A percentile compares a stretch with the other conserved stretches of the same genome.
Evolutionary conservation across 1,284 basidiomycete species (phyloP).

Genomic region (Trametes versicolor): DNA sequence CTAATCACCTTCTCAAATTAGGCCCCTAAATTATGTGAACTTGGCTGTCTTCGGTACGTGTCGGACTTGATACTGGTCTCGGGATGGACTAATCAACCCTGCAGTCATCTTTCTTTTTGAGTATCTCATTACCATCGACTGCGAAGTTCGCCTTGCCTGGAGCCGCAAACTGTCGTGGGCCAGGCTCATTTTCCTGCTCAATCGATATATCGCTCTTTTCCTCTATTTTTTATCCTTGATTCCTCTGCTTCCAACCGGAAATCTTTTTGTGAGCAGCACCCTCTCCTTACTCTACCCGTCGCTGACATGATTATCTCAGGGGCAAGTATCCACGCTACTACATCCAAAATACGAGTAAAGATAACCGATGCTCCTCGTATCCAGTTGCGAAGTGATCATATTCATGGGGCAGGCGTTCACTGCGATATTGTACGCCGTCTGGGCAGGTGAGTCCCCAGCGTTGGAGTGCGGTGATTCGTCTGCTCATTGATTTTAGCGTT

Average conservation of each 20-base stretch:
- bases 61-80: no score
- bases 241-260: constrained; percentile 23
- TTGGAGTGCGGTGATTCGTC: no score
- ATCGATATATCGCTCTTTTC: constrained; percentile 27
- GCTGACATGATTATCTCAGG: constrained; percentile 3
- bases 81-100: no score
- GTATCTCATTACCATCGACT: constrained; percentile 25
- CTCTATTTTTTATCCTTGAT: constrained; percentile 24
- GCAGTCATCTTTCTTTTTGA: constrained; percentile 28
- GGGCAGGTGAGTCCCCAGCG: constrained; percentile 23
- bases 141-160: constrained; percentile 32
- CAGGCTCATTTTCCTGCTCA: constrained; percentile 24
- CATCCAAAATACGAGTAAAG: not conserved
- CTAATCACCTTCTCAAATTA: not conserved
- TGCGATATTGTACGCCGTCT: constrained; percentile 22
- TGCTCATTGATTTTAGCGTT: constrained; percentile 11
- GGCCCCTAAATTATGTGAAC: constrained; percentile 24
- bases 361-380: not conserved
- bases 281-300: not conserved
- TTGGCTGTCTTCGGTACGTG: constrained; percentile 30
- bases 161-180: constrained; percentile 25
- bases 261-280: constrained; percentile 15
- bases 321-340: constrained; percentile 12
- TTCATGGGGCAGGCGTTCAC: constrained; percentile 11
- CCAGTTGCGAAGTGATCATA: constrained; percentile 16